These are phyloP conservation scores for Cyclotella choctawhatcheeana DNA, from an alignment of 108 stramenopile species.

Conservation along the genomic window DNA sequence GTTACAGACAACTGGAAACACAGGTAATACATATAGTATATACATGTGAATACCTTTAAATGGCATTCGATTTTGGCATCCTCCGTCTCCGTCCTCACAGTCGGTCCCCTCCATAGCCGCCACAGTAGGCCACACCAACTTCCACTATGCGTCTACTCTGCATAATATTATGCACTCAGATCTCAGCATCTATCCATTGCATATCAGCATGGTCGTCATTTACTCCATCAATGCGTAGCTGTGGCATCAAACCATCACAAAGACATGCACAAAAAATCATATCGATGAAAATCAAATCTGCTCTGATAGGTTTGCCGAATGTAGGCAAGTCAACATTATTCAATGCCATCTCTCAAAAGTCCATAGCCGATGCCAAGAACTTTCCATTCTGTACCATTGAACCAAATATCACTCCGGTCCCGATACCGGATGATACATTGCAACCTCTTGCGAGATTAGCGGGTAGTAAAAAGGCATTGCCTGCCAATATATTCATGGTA, in stretches of 20 bases:
- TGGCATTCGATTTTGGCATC: too few species aligned
- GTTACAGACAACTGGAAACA: too few species aligned
- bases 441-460: slow-evolving; percentile 11
- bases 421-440: slow-evolving; percentile 81
- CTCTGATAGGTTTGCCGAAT: slow-evolving; percentile 92
- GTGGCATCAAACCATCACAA: neutral
- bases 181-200: neutral
- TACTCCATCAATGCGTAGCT: neutral
- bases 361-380: slow-evolving; percentile 71
- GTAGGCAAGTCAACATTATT: slow-evolving; percentile 92
- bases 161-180: too few species aligned
- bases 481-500: slow-evolving; percentile 83
- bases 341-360: slow-evolving; percentile 76
- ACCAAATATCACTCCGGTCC: slow-evolving; percentile 85
- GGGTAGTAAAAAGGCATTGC: slow-evolving; percentile 57
- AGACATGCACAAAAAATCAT: neutral
- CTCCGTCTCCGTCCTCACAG: too few species aligned
- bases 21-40: too few species aligned
- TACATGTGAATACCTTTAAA: too few species aligned
- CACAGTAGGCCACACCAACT: too few species aligned
- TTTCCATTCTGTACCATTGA: slow-evolving; percentile 99
- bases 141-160: too few species aligned
- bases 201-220: neutral
- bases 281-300: slow-evolving; percentile 63
- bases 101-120: too few species aligned